phyloP scores from a whole-genome alignment of 768 basidiomycete species.

The Kwoniella dejecticola region DNA sequence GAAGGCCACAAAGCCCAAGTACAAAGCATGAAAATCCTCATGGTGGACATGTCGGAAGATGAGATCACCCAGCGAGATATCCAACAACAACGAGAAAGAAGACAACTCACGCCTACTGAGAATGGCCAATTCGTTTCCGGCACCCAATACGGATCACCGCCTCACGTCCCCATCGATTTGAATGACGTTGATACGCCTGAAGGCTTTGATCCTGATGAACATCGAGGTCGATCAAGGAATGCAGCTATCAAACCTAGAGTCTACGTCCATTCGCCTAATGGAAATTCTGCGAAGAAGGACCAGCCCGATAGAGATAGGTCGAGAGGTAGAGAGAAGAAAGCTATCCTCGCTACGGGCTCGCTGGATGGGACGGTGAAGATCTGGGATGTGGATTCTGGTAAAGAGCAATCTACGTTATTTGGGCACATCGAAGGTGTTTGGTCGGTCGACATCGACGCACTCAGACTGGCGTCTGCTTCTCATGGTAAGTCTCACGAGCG shows the following conservation, averaged over 20 bases:
- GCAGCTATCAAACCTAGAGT: slow-evolving; percentile 34
- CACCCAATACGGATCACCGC: slow-evolving; percentile 14
- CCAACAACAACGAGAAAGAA: slow-evolving; percentile 14
- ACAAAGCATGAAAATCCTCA: slow-evolving; percentile 80
- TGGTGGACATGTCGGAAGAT: slow-evolving; percentile 59
- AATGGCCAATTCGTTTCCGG: slow-evolving; percentile 13
- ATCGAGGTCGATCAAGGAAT: slow-evolving; percentile 15
- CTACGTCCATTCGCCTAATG: slow-evolving; percentile 32
- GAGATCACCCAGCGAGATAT: slow-evolving; percentile 25
- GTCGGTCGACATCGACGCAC: slow-evolving; percentile 88
- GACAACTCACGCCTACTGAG: slow-evolving; percentile 19
- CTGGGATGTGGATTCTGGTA: slow-evolving; percentile 90
- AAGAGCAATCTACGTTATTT: slow-evolving; percentile 78
- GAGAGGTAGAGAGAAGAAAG: slow-evolving; percentile 45
- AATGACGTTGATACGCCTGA: slow-evolving; percentile 19
- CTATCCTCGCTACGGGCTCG: slow-evolving; percentile 78
- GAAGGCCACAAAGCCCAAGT: slow-evolving; percentile 92
- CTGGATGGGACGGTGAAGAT: slow-evolving; percentile 93
- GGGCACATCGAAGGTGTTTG: slow-evolving; percentile 99
- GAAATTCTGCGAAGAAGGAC: background rate
- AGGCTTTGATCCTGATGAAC: slow-evolving; percentile 37
- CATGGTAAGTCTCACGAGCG: slow-evolving; percentile 70
- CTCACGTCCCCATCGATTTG: background rate
- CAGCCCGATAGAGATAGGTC: slow-evolving; percentile 5
- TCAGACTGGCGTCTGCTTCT: slow-evolving; percentile 87